These are phyloP conservation scores for Apiotrichum veenhuisii DNA, from an alignment of 1,284 basidiomycete genomes.

Conservation along the genomic window DNA sequence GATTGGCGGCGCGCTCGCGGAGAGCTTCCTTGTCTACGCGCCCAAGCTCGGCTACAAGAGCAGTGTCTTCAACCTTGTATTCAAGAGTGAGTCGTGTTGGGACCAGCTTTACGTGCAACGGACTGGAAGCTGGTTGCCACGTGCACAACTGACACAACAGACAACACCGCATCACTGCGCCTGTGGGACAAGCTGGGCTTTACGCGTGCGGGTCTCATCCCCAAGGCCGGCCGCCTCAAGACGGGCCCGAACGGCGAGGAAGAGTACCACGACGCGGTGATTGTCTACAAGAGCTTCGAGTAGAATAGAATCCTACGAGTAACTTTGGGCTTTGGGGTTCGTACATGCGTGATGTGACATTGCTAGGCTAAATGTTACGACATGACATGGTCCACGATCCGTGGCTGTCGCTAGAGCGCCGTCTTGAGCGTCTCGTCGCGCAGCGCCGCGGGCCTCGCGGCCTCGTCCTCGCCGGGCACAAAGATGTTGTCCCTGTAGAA, in stretches of 20 bases:
- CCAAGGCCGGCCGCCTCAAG: conserved; percentile 73
- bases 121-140: not conserved
- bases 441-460: not conserved
- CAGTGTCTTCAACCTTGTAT: conserved; percentile 92
- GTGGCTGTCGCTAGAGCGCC: conserved; percentile 21
- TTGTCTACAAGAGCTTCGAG: conserved; percentile 76
- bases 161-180: conserved; percentile 55
- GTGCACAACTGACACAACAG: conserved; percentile 24
- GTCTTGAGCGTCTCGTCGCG: conserved; percentile 23
- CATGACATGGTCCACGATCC: not conserved
- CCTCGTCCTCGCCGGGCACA: conserved; percentile 28
- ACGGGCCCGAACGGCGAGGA: conserved; percentile 62
- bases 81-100: conserved; percentile 65
- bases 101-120: not conserved
- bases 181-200: conserved; percentile 87
- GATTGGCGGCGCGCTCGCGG: conserved; percentile 69
- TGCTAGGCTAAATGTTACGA: not conserved
- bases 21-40: conserved; percentile 76
- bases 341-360: no score
- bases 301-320: conserved; percentile 8
- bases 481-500: conserved; percentile 51
- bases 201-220: conserved; percentile 74
- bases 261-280: conserved; percentile 81
- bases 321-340: no score
- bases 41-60: conserved; percentile 69